These are phyloP conservation scores for Sporothrix schenckii DNA, from an alignment of 2,329 filamentous ascomycete genomes.

Conservation along the genomic window DNA sequence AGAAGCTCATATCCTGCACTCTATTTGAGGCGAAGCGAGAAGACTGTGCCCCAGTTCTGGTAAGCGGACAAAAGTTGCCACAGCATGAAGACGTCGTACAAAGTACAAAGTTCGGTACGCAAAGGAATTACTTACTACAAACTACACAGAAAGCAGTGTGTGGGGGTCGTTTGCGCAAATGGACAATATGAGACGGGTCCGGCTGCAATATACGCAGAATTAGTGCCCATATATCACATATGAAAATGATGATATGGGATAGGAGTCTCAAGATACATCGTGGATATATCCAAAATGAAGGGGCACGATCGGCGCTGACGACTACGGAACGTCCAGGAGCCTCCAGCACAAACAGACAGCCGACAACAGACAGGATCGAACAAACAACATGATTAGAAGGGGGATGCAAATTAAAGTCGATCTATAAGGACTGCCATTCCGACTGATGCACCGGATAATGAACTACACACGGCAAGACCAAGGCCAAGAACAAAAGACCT, in stretches of 20 bases:
- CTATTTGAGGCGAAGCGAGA: slow-evolving; percentile 17
- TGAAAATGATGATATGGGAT: neutral
- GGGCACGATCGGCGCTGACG: neutral
- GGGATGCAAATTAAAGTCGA: neutral
- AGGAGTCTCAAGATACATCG: neutral
- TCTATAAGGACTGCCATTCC: neutral
- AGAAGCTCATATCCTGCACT: slow-evolving; percentile 19
- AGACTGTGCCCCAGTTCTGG: neutral
- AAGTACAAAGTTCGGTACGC: neutral
- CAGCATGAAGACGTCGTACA: neutral
- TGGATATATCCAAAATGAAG: slow-evolving; percentile 18
- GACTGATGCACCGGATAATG: neutral
- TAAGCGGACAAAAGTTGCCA: neutral
- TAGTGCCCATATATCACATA: neutral
- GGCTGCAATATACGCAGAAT: slow-evolving; percentile 1
- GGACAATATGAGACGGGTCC: neutral
- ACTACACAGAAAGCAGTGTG: neutral
- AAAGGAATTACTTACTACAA: neutral
- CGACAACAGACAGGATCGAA: neutral
- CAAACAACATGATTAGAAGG: neutral
- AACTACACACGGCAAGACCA: too few species aligned
- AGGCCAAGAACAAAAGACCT: neutral
- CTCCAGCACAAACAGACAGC: neutral
- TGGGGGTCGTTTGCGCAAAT: neutral
- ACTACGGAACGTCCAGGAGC: neutral